phyloP scores from a whole-genome alignment of 805 yeast genomes.

The Ogataea sp. region DNA sequence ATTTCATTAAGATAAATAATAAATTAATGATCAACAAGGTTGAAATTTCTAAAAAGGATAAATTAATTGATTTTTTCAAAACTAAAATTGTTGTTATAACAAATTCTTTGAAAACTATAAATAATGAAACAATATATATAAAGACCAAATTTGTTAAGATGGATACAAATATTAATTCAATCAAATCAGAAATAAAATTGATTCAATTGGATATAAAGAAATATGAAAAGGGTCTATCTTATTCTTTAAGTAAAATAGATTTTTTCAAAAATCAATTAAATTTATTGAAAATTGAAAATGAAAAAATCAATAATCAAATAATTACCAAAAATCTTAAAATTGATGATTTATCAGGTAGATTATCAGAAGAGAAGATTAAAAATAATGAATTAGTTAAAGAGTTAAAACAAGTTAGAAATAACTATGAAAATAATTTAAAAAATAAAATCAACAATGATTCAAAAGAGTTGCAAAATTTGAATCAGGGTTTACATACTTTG shows the following conservation, averaged over 20 bases:
- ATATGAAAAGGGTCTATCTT: background rate
- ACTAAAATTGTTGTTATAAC: constrained; percentile 6
- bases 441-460: background rate
- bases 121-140: background rate
- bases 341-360: constrained; percentile 36
- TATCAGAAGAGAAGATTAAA: constrained; percentile 38
- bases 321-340: constrained; percentile 26
- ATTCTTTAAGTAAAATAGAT: constrained; percentile 5
- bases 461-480: background rate
- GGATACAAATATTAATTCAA: background rate
- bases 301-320: constrained; percentile 17
- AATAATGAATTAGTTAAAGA: constrained; percentile 19
- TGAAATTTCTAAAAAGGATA: constrained; percentile 6
- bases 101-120: constrained; percentile 1
- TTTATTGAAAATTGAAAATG: constrained; percentile 2
- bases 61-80: constrained; percentile 1
- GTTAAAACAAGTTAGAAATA: constrained; percentile 7
- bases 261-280: constrained; percentile 9
- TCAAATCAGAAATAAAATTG: background rate
- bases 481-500: no score
- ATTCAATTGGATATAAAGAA: background rate
- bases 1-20: background rate
- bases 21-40: background rate
- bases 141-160: background rate
- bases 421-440: constrained; percentile 3